A percentile compares a stretch with the other conserved stretches of the same genome.
These are phyloP conservation scores for Candida peoriensis DNA, from an alignment of 805 yeast genomes.

Conservation along the genomic window DNA sequence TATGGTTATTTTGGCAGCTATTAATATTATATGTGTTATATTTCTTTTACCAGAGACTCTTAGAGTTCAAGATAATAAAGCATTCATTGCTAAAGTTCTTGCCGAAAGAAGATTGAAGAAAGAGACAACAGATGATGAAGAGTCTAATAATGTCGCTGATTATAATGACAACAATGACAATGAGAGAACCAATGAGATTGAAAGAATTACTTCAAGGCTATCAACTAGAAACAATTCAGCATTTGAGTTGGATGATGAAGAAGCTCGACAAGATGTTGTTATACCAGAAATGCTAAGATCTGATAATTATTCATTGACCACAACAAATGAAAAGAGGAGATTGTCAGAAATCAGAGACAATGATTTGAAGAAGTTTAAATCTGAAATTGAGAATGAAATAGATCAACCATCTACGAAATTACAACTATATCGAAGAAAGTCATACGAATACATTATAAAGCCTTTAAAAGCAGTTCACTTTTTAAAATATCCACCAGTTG, in stretches of 20 bases:
- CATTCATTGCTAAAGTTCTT: constrained; percentile 42
- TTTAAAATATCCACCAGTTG: constrained; percentile 69
- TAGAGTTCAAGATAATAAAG: constrained; percentile 47
- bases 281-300: constrained; percentile 24
- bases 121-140: constrained; percentile 4
- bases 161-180: constrained; percentile 2
- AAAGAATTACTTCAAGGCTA: constrained; percentile 17
- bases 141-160: background rate
- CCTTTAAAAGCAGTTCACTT: constrained; percentile 62
- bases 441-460: constrained; percentile 44
- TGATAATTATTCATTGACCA: constrained; percentile 1
- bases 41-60: constrained; percentile 75
- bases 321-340: background rate
- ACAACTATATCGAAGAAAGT: constrained; percentile 22
- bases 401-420: constrained; percentile 12
- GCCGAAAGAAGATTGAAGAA: constrained; percentile 29
- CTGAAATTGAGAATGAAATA: constrained; percentile 17
- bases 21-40: constrained; percentile 42
- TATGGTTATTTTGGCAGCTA: constrained; percentile 60
- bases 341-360: constrained; percentile 2
- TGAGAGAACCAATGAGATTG: constrained; percentile 6
- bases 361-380: constrained; percentile 21
- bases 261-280: constrained; percentile 10
- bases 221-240: constrained; percentile 17
- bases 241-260: constrained; percentile 16